Conservation (phyloP, 495 filamentous ascomycete genomes). For the Hypoxylon cercidicola region DNA sequence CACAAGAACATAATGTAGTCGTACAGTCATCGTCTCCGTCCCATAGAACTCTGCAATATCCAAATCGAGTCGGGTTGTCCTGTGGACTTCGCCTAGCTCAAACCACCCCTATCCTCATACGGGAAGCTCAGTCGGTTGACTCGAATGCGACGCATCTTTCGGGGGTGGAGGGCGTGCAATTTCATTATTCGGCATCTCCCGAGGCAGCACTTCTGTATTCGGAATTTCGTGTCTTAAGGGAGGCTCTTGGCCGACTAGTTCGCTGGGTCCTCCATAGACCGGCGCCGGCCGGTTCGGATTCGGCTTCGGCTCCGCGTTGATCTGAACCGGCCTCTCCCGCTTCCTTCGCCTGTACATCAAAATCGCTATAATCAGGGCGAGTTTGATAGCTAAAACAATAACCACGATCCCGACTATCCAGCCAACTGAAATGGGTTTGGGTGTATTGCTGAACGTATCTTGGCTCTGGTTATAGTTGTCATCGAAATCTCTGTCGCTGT, state of each 20-base stretch:
- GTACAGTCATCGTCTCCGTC: neutral
- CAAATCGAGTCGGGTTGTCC: no score
- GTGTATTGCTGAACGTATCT: constrained; percentile 6
- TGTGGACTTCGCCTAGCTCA: no score
- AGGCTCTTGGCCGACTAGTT: neutral
- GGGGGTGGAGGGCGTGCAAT: neutral
- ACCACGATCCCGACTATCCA: constrained; percentile 30
- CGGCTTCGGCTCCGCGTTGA: constrained; percentile 11
- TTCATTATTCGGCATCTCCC: constrained; percentile 15
- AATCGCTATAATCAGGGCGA: neutral
- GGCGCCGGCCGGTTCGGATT: no score
- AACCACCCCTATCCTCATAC: neutral
- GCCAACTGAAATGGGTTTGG: constrained; percentile 15
- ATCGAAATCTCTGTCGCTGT: neutral
- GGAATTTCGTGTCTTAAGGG: neutral
- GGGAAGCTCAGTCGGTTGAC: constrained; percentile 12
- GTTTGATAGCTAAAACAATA: neutral
- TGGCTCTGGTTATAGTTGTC: neutral
- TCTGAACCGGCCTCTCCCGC: constrained; percentile 3
- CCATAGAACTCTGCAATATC: no score
- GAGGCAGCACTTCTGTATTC: constrained; percentile 1
- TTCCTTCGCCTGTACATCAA: constrained; percentile 9
- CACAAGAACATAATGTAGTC: neutral
- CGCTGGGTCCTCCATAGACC: constrained; percentile 12
- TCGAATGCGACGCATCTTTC: constrained; percentile 4